Conservation (phyloP, 1,284 basidiomycete genomes). For the Takashimella koratensis region DNA sequence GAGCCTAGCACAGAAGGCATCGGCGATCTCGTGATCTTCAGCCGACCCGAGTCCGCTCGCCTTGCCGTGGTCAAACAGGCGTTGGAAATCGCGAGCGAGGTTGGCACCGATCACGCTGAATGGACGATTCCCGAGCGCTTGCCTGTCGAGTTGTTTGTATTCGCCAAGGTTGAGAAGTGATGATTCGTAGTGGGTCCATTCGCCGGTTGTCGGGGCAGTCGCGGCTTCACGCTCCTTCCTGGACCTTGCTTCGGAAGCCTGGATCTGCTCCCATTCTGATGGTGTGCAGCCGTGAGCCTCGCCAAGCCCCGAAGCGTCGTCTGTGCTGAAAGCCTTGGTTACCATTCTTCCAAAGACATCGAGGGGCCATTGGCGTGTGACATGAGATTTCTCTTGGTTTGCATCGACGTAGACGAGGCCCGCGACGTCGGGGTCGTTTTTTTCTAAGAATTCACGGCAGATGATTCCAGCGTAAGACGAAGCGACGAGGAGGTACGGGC, state of each 20-base stretch:
- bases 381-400: conserved; percentile 12
- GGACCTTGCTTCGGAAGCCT: neutral
- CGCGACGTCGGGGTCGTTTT: conserved; percentile 8
- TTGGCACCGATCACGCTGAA: conserved; percentile 15
- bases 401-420: conserved; percentile 15
- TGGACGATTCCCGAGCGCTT: conserved; percentile 11
- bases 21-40: conserved; percentile 10
- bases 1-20: conserved; percentile 8
- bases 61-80: conserved; percentile 5
- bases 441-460: conserved; percentile 13
- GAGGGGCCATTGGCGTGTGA: conserved; percentile 10
- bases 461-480: conserved; percentile 17
- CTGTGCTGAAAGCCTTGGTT: neutral
- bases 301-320: conserved; percentile 9
- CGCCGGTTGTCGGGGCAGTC: neutral
- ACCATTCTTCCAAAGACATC: conserved; percentile 2
- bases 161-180: conserved; percentile 8
- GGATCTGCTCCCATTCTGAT: conserved; percentile 9
- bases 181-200: conserved; percentile 5
- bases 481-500: conserved; percentile 14
- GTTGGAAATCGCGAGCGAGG: conserved; percentile 13
- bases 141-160: conserved; percentile 11
- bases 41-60: conserved; percentile 7
- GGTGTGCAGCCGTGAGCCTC: conserved; percentile 5
- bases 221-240: neutral